Conservation (phyloP, 495 filamentous ascomycete genomes). For the Chaetomidium leptoderma region DNA sequence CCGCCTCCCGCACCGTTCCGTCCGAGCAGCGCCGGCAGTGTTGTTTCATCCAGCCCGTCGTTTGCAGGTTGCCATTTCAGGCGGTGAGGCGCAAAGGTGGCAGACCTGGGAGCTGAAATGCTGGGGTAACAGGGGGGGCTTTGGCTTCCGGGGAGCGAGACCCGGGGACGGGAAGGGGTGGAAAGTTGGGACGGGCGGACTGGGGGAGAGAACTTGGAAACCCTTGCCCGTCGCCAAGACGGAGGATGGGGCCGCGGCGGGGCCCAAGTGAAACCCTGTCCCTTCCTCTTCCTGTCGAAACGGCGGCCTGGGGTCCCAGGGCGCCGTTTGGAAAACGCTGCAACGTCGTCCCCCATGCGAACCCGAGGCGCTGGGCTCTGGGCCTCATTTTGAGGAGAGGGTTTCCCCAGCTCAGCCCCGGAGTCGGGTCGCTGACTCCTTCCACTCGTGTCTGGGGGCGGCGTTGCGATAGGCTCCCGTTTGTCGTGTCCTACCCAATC, state of each 20-base stretch:
- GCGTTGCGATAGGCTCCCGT: slow-evolving; percentile 6
- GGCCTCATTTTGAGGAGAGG: slow-evolving; percentile 1
- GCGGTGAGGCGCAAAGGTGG: slow-evolving; percentile 22
- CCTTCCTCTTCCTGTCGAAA: background rate
- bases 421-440: background rate
- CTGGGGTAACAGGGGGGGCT: background rate
- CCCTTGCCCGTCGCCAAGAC: slow-evolving; percentile 12
- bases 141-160: slow-evolving; percentile 13
- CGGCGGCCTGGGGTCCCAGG: background rate
- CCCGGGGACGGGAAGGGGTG: slow-evolving; percentile 14
- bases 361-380: background rate
- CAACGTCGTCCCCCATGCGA: background rate
- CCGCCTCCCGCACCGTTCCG: background rate
- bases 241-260: slow-evolving; percentile 21
- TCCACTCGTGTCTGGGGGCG: slow-evolving; percentile 9
- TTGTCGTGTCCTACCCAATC: slow-evolving; percentile 7
- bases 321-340: background rate
- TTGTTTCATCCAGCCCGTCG: background rate
- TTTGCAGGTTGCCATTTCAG: slow-evolving; percentile 11
- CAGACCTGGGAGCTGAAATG: slow-evolving; percentile 1
- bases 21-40: background rate
- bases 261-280: background rate
- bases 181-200: slow-evolving; percentile 12
- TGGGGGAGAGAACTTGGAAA: no score
- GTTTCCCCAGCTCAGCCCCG: slow-evolving; percentile 11